A percentile compares a stretch with the other conserved stretches of the same genome.
These are phyloP conservation scores for Amanita thiersii DNA, from an alignment of 768 basidiomycete species.

Conservation along the genomic window DNA sequence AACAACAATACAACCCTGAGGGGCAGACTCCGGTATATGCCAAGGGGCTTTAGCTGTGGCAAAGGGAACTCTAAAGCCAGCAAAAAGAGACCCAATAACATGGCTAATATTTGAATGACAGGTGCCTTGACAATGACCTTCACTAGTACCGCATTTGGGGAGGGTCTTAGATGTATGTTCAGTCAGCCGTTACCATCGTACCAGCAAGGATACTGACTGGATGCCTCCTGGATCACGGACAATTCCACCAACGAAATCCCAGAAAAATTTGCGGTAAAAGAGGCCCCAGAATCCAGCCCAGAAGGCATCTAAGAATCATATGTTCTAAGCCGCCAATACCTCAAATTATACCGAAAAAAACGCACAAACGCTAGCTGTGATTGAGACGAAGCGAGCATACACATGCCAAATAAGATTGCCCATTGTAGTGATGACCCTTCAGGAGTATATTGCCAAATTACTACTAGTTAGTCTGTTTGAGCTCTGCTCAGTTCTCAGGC, in stretches of 20 bases:
- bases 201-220: slow-evolving; percentile 43
- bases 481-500: slow-evolving; percentile 29
- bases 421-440: slow-evolving; percentile 35
- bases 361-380: slow-evolving; percentile 70
- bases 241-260: slow-evolving; percentile 86
- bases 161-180: slow-evolving; percentile 40
- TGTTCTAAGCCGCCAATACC: not conserved
- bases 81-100: slow-evolving; percentile 51
- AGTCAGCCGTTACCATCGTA: not conserved
- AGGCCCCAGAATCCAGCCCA: slow-evolving; percentile 81
- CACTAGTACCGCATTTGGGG: slow-evolving; percentile 54
- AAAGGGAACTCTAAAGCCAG: slow-evolving; percentile 69
- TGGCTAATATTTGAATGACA: slow-evolving; percentile 60
- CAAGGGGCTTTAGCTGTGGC: slow-evolving; percentile 43
- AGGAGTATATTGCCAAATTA: slow-evolving; percentile 19
- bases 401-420: slow-evolving; percentile 80
- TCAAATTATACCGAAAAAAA: slow-evolving; percentile 18
- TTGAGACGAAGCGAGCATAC: slow-evolving; percentile 58
- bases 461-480: slow-evolving; percentile 20
- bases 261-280: slow-evolving; percentile 90
- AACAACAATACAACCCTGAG: slow-evolving; percentile 55
- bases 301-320: slow-evolving; percentile 47
- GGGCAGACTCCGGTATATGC: slow-evolving; percentile 59
- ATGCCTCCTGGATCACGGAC: slow-evolving; percentile 72
- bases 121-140: slow-evolving; percentile 72